phyloP scores from a whole-genome alignment of 495 filamentous ascomycete genomes.

The Hypoxylon rickii region DNA sequence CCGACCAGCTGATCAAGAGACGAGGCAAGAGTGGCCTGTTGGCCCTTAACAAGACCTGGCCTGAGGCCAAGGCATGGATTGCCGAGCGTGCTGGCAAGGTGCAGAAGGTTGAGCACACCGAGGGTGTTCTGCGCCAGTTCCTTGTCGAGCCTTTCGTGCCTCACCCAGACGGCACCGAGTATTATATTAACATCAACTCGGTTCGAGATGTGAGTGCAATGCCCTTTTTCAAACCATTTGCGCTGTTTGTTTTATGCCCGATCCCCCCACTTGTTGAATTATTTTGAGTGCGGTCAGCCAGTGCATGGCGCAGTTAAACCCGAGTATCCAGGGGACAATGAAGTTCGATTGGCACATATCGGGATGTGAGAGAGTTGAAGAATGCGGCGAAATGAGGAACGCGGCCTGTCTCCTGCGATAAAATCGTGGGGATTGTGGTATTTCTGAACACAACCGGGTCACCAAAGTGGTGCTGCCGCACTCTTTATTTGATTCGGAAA shows the following conservation, averaged over 20 bases:
- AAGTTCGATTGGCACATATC: constrained; percentile 1
- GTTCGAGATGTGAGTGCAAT: constrained; percentile 76
- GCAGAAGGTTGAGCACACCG: constrained; percentile 88
- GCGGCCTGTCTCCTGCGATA: too few relatives aligned
- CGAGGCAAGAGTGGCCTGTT: constrained; percentile 98
- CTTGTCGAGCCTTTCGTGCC: constrained; percentile 98
- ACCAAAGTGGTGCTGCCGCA: constrained; percentile 21
- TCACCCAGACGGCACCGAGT: constrained; percentile 89
- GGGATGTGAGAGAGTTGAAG: not conserved
- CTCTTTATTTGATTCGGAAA: constrained; percentile 29
- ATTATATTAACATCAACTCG: constrained; percentile 98
- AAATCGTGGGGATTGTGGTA: constrained; percentile 27
- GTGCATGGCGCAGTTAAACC: constrained; percentile 21
- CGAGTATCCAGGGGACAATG: not conserved
- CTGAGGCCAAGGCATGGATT: constrained; percentile 91
- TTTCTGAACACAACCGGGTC: constrained; percentile 12
- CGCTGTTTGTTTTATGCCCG: constrained; percentile 28
- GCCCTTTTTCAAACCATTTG: constrained; percentile 24
- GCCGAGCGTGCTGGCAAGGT: constrained; percentile 87
- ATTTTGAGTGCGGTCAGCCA: constrained; percentile 13
- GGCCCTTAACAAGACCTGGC: constrained; percentile 95
- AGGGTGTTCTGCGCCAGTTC: constrained; percentile 89
- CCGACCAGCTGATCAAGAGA: constrained; percentile 99
- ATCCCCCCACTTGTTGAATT: constrained; percentile 8
- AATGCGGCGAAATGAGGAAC: too few relatives aligned